Percentiles rank a stretch among this genome's conserved stretches.
Conservation (phyloP, 805 yeast genomes). For the Wickerhamiella bombiphila region DNA sequence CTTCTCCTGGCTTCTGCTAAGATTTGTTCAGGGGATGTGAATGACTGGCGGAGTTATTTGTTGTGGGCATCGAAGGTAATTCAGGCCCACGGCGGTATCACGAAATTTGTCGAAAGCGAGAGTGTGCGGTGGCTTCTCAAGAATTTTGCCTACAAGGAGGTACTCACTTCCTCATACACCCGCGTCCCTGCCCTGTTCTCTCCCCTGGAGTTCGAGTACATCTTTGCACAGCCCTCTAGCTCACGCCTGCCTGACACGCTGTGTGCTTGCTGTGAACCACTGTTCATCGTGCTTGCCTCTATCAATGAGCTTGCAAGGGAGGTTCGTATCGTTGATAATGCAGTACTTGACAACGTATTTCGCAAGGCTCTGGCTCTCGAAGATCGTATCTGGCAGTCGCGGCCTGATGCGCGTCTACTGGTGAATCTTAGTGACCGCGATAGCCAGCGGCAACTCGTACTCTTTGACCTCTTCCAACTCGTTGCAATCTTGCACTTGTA, state of each 20-base stretch:
- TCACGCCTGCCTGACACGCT: conserved; percentile 44
- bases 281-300: conserved; percentile 54
- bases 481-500: conserved; percentile 53
- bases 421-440: conserved; percentile 30
- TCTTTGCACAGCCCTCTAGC: conserved; percentile 7
- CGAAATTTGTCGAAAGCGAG: conserved; percentile 35
- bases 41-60: conserved; percentile 55
- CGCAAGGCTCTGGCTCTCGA: conserved; percentile 29
- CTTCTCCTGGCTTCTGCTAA: conserved; percentile 65
- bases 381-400: conserved; percentile 31
- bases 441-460: conserved; percentile 48
- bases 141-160: conserved; percentile 70
- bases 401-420: conserved; percentile 40
- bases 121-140: conserved; percentile 59
- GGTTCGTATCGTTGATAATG: conserved; percentile 19
- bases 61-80: conserved; percentile 53
- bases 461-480: conserved; percentile 58
- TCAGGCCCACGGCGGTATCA: conserved; percentile 46
- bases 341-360: conserved; percentile 9
- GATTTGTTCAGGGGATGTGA: conserved; percentile 69
- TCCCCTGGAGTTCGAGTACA: conserved; percentile 18
- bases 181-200: conserved; percentile 51
- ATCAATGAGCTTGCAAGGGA: conserved; percentile 46
- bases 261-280: conserved; percentile 55
- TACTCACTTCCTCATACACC: conserved; percentile 44